Percentiles rank a stretch among this genome's conserved stretches.
Conservation (phyloP, 129 eudicot species). For the Helianthus annuus region DNA sequence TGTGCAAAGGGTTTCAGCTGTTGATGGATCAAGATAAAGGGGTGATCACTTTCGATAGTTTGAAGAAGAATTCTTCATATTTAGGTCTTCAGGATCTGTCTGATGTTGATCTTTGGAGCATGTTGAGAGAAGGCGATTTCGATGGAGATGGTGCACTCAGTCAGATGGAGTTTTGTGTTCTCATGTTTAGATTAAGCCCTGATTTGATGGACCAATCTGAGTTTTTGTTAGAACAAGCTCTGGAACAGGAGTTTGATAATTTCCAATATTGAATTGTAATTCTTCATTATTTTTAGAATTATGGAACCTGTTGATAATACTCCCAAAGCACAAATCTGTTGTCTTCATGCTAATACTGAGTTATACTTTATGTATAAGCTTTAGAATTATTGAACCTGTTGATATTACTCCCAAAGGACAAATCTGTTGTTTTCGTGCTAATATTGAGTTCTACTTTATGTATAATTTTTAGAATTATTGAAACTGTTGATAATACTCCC, state of each 20-base stretch:
- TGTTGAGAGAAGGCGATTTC: constrained; percentile 69
- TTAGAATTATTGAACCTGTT: too few species aligned
- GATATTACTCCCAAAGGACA: too few species aligned
- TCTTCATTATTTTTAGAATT: neutral
- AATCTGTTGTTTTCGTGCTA: too few species aligned
- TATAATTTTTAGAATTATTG: too few species aligned
- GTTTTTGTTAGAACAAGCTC: constrained; percentile 63
- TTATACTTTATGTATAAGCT: neutral
- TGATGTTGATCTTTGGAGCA: constrained; percentile 55
- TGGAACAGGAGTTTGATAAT: constrained; percentile 39
- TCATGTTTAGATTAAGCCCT: constrained; percentile 84
- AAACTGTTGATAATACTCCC: too few species aligned
- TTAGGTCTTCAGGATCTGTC: constrained; percentile 64
- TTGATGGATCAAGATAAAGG: constrained; percentile 67
- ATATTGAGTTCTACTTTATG: too few species aligned
- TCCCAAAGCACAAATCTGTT: neutral
- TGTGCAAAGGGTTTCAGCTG: constrained; percentile 70
- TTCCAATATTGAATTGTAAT: constrained; percentile 7
- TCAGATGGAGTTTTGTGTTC: constrained; percentile 88
- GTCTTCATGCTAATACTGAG: neutral
- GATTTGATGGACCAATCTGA: constrained; percentile 73
- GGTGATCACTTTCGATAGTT: constrained; percentile 73
- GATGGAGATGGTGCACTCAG: constrained; percentile 79
- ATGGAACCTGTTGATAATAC: neutral
- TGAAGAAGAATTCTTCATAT: constrained; percentile 53